phyloP scores from a whole-genome alignment of 139 green algal genomes.

The Marvania coccoides region DNA sequence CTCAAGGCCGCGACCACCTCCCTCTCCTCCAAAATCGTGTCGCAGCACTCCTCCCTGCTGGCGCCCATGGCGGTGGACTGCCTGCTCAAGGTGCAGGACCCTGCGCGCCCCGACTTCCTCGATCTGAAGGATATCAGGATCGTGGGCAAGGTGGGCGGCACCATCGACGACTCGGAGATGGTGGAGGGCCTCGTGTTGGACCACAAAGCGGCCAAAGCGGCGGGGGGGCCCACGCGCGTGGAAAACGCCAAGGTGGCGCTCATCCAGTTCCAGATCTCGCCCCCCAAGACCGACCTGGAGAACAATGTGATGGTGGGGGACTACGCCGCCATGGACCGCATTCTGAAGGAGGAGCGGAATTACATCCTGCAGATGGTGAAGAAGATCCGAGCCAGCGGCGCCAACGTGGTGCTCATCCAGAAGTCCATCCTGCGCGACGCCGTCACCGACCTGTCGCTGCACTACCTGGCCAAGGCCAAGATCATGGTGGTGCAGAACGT shows the following conservation, averaged over 20 bases:
- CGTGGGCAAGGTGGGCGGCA: constrained; percentile 88
- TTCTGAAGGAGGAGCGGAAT: constrained; percentile 91
- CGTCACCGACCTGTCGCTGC: constrained; percentile 91
- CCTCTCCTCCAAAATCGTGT: constrained; percentile 90
- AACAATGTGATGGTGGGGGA: constrained; percentile 88
- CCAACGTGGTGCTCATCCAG: constrained; percentile 98
- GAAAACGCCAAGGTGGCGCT: constrained; percentile 95
- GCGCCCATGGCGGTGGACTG: constrained; percentile 96
- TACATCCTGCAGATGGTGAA: constrained; percentile 98
- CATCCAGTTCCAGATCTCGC: constrained; percentile 92
- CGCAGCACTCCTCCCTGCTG: constrained; percentile 87
- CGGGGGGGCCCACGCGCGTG: constrained; percentile 80
- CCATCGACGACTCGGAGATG: constrained; percentile 93
- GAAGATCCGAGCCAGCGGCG: constrained; percentile 90
- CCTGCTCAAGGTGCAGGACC: constrained; percentile 82
- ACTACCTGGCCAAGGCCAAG: constrained; percentile 99
- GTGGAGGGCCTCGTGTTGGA: constrained; percentile 95
- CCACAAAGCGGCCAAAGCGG: constrained; percentile 77
- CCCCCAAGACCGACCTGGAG: constrained; percentile 97
- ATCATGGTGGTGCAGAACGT: constrained; percentile 98
- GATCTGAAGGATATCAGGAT: constrained; percentile 94
- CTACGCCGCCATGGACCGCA: constrained; percentile 42
- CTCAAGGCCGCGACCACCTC: constrained; percentile 92
- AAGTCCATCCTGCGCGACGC: constrained; percentile 97
- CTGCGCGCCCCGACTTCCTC: constrained; percentile 63